Evolutionary conservation across 345 rosid genomes (phyloP).

Genomic region (Rhodamnia rubescens): DNA sequence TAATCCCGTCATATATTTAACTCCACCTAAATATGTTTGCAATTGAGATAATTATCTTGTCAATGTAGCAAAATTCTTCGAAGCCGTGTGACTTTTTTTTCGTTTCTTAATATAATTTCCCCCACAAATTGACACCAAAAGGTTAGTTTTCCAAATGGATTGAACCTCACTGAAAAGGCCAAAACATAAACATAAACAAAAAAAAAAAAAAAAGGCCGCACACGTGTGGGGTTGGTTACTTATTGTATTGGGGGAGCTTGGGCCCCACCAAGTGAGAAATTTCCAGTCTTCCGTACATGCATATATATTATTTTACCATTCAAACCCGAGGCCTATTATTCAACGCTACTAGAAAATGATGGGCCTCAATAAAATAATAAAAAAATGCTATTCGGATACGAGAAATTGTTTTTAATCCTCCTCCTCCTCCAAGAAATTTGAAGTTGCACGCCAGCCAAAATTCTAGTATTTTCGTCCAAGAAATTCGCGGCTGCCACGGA

Average conservation of each 20-base stretch:
- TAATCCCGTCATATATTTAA: too few species aligned
- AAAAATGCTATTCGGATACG: neutral
- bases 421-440: neutral
- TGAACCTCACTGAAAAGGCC: neutral
- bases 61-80: neutral
- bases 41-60: too few species aligned
- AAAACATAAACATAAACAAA: neutral
- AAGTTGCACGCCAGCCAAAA: neutral
- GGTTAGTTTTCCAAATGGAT: neutral
- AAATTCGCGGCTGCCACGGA: neutral
- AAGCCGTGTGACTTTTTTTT: neutral
- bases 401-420: neutral
- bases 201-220: neutral
- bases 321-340: neutral
- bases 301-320: neutral
- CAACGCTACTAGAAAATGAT: neutral
- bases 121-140: neutral
- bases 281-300: neutral
- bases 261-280: neutral
- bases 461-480: neutral
- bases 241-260: neutral
- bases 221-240: neutral
- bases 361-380: neutral
- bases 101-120: neutral
- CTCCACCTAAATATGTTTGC: too few species aligned